Conservation (phyloP, 2,329 filamentous ascomycete genomes). For the Grosmannia serpens region DNA sequence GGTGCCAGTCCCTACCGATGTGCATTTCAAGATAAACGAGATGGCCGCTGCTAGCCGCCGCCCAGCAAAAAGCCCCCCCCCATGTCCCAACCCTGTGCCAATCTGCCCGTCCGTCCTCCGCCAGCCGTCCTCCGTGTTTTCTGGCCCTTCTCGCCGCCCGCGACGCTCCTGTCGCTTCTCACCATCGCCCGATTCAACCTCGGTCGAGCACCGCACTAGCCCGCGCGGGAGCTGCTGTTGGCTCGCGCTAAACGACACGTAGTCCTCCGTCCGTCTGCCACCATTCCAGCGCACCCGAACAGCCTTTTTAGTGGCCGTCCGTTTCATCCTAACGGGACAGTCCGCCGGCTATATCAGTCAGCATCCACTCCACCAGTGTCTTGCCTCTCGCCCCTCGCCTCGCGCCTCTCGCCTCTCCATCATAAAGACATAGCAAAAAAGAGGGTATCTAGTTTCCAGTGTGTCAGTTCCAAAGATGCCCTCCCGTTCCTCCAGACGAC, state of each 20-base stretch:
- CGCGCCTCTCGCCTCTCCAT: background rate
- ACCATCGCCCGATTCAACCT: too few species aligned
- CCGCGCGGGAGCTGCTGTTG: background rate
- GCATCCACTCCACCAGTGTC: background rate
- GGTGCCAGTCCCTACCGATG: background rate
- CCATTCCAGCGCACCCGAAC: background rate
- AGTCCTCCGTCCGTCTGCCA: background rate
- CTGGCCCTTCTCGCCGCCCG: background rate
- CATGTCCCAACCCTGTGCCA: background rate
- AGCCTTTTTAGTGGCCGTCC: background rate
- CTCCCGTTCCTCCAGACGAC: background rate
- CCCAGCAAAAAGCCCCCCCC: too few species aligned
- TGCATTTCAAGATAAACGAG: background rate
- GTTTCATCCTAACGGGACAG: background rate
- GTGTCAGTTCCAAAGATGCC: background rate
- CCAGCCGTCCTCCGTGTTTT: background rate
- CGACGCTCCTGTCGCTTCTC: background rate
- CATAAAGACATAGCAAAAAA: background rate
- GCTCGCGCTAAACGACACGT: background rate
- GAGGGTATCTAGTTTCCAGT: background rate
- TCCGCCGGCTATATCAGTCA: background rate
- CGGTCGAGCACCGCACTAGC: background rate
- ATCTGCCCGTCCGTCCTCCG: background rate
- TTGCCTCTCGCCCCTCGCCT: background rate
- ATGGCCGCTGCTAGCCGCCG: background rate